Conservation (phyloP, 2,329 filamentous ascomycete genomes). For the Ophiocordyceps camponoti-leonardi region DNA sequence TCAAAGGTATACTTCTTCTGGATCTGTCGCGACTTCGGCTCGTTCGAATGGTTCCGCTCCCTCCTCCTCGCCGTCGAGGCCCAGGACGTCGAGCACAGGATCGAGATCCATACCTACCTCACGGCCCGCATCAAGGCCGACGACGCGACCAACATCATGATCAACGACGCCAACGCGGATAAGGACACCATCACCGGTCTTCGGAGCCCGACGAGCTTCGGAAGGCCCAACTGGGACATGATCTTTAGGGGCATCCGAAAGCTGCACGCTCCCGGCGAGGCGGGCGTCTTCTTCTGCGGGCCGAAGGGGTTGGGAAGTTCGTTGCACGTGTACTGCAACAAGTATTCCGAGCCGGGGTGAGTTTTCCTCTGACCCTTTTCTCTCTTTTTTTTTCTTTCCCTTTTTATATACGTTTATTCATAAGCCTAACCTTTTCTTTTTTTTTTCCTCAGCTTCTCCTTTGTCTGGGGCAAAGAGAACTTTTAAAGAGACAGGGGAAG, state of each 20-base stretch:
- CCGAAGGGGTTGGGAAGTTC: conserved; percentile 63
- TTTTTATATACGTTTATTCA: not conserved
- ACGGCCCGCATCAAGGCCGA: conserved; percentile 76
- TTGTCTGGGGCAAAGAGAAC: conserved; percentile 54
- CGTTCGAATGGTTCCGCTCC: conserved; percentile 80
- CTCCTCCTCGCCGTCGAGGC: conserved; percentile 71
- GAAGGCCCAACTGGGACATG: conserved; percentile 79
- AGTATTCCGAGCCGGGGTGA: conserved; percentile 69
- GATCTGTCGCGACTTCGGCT: conserved; percentile 77
- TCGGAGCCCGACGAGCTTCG: conserved; percentile 69
- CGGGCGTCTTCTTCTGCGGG: conserved; percentile 72
- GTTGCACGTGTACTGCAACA: conserved; percentile 72
- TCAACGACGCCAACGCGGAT: conserved; percentile 73
- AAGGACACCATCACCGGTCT: conserved; percentile 74
- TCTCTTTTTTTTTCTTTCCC: conserved; percentile 3
- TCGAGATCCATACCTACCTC: conserved; percentile 81
- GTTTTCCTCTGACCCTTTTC: conserved; percentile 12
- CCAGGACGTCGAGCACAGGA: conserved; percentile 66
- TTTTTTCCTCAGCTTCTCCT: conserved; percentile 32
- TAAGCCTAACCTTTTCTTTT: no score
- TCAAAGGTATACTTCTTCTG: conserved; percentile 88
- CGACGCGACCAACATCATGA: conserved; percentile 83
- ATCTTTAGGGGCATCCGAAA: conserved; percentile 73
- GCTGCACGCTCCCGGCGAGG: conserved; percentile 55
- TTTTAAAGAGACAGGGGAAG: conserved; percentile 35